These are phyloP conservation scores for Sarocladiaceae sp. DNA, from an alignment of 2,329 filamentous ascomycete species.

Conservation along the genomic window DNA sequence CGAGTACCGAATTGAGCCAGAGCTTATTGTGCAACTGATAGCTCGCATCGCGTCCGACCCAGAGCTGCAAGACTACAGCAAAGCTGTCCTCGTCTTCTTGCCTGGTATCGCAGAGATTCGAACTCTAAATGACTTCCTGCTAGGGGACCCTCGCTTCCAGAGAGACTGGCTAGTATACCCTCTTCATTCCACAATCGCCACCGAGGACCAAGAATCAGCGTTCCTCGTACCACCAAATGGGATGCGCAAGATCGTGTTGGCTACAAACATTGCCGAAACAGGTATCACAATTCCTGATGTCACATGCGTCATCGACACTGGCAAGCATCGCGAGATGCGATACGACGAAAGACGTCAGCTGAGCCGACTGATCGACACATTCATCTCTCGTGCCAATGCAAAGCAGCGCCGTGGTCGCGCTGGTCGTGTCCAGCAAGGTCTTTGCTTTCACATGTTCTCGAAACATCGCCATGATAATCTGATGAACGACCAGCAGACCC, in stretches of 20 bases:
- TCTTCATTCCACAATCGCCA: conserved; percentile 91
- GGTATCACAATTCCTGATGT: conserved; percentile 98
- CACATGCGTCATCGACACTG: conserved; percentile 93
- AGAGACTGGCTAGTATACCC: conserved; percentile 81
- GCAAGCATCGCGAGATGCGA: conserved; percentile 95
- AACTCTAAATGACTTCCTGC: conserved; percentile 78
- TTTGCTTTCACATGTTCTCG: conserved; percentile 96
- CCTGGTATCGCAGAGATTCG: conserved; percentile 93
- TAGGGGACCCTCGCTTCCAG: conserved; percentile 71
- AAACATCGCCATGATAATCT: conserved; percentile 79
- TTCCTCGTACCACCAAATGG: conserved; percentile 82
- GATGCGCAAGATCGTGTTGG: conserved; percentile 86
- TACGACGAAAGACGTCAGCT: conserved; percentile 92
- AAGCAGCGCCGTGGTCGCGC: conserved; percentile 93
- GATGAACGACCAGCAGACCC: conserved; percentile 90
- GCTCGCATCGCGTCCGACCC: conserved; percentile 68
- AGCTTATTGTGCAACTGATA: conserved; percentile 77
- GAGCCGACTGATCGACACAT: conserved; percentile 86
- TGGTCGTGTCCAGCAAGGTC: conserved; percentile 88
- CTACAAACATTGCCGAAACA: conserved; percentile 97
- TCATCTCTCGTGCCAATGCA: conserved; percentile 92
- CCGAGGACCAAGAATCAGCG: conserved; percentile 91
- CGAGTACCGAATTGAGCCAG: conserved; percentile 88
- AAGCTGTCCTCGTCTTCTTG: conserved; percentile 89
- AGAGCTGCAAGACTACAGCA: conserved; percentile 68